Percentiles rank a stretch among this genome's conserved stretches.
Evolutionary conservation across 768 basidiomycete genomes (phyloP).

Genomic region (Filobasidium wieringae): DNA sequence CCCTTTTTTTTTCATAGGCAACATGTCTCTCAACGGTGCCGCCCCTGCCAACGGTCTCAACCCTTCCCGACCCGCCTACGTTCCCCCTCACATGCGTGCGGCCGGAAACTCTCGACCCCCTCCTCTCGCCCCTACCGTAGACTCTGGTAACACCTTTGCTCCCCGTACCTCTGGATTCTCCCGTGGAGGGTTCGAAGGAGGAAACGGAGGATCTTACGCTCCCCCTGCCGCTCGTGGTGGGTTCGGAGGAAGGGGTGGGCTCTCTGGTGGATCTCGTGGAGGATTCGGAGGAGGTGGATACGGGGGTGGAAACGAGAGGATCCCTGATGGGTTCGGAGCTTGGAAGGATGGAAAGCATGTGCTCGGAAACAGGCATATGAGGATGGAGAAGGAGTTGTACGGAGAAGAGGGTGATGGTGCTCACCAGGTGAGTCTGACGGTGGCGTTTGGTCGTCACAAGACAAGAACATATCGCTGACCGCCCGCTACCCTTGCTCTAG

Average conservation of each 20-base stretch:
- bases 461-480: neutral
- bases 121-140: conserved; percentile 18
- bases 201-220: conserved; percentile 22
- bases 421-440: conserved; percentile 27
- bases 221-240: conserved; percentile 21
- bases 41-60: conserved; percentile 30
- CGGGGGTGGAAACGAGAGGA: conserved; percentile 21
- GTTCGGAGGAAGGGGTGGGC: conserved; percentile 13
- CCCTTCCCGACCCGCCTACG: conserved; percentile 39
- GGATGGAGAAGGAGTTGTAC: conserved; percentile 91
- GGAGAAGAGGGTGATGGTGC: conserved; percentile 63
- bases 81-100: conserved; percentile 39
- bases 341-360: conserved; percentile 88
- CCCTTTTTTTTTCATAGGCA: conserved; percentile 1
- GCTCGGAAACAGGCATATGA: conserved; percentile 66
- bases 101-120: conserved; percentile 17
- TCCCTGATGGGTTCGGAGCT: conserved; percentile 47
- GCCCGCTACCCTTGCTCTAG: conserved; percentile 40
- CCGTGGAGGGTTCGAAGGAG: conserved; percentile 13
- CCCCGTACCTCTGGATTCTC: neutral
- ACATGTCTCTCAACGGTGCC: conserved; percentile 7
- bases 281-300: conserved; percentile 26
- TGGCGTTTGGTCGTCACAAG: neutral
- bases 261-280: conserved; percentile 8
- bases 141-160: conserved; percentile 4